Evolutionary conservation across 495 filamentous ascomycete species (phyloP).

Genomic region (Xylaria sp.): DNA sequence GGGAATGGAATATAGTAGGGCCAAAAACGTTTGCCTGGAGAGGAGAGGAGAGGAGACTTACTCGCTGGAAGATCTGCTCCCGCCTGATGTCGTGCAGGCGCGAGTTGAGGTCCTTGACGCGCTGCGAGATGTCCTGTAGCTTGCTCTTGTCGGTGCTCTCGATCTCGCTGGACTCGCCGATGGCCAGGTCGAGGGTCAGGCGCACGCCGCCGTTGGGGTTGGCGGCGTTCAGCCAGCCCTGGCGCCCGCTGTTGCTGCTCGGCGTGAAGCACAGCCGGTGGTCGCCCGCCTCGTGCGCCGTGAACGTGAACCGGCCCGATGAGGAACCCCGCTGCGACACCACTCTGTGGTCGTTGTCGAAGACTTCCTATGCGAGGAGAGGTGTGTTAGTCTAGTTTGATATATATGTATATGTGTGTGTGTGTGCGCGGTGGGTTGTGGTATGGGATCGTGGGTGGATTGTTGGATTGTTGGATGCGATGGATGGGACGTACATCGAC

Average conservation of each 20-base stretch:
- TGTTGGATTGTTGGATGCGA: neutral
- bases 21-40: neutral
- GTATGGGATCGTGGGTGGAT: constrained; percentile 8
- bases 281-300: constrained; percentile 88
- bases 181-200: constrained; percentile 87
- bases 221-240: constrained; percentile 73
- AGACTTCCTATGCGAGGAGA: constrained; percentile 68
- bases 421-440: neutral
- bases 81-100: constrained; percentile 87
- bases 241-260: constrained; percentile 62
- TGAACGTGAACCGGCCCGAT: constrained; percentile 93
- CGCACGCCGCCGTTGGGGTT: constrained; percentile 75
- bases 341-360: constrained; percentile 97
- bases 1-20: neutral
- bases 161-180: constrained; percentile 94
- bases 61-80: constrained; percentile 96
- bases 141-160: constrained; percentile 94
- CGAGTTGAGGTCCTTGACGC: constrained; percentile 87
- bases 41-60: constrained; percentile 56
- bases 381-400: neutral
- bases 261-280: constrained; percentile 95
- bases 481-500: constrained; percentile 67
- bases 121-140: constrained; percentile 87
- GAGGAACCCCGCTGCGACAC: constrained; percentile 80
- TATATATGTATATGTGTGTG: neutral